Evolutionary conservation across 768 basidiomycete genomes (phyloP), one percentile per base, ranked within the genome.

Genomic region (Lepiota subincarnata): DNA sequence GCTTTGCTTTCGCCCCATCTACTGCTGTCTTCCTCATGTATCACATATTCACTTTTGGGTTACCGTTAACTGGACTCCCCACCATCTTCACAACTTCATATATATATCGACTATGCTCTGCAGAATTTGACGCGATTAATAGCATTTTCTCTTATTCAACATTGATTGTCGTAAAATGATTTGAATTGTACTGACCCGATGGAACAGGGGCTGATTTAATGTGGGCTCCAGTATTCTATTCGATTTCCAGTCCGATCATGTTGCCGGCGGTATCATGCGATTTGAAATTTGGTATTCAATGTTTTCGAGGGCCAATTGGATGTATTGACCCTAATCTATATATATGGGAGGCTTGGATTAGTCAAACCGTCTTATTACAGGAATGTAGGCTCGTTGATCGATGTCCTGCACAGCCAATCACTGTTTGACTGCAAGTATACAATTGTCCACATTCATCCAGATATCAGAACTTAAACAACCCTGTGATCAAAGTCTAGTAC

Each of bases 231-330:
- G 45, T 6, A 53, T 26, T 53, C 57, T 52, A 60, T 64, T 58
- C 54, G 58, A 51, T 59, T 44, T 57, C 48, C 54, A 22, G 20
- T 60, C 62, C 57, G 61, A 63, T 65, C 60, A 62, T 59, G 39
- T 18, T 61, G 53, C 62, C 61, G 62, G 55, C 64, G 60, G 62
- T 60, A 51, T 45, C 46, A 60, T 43, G 50, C 31, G 41, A 51
- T 56, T 58, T 60, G 49, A 47, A 26, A 53, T 45, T 53, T 16
- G 51, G 51, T 26, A 46, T 45, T 53, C 12, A 53, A 46, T 53
- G 34, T 44, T 45, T 45, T n/a, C 39, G 34, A 24, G 34, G 51
- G 43, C 43, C 42, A 45, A 45, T 31, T 53, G 51, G 51, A 53
- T 36, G 50, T 51, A 51, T 34, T 20, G 40, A 16, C 6, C 28